Base-by-base conservation (phyloP, 495 filamentous ascomycete genomes). In the Penicillium cataractarum region DNA sequence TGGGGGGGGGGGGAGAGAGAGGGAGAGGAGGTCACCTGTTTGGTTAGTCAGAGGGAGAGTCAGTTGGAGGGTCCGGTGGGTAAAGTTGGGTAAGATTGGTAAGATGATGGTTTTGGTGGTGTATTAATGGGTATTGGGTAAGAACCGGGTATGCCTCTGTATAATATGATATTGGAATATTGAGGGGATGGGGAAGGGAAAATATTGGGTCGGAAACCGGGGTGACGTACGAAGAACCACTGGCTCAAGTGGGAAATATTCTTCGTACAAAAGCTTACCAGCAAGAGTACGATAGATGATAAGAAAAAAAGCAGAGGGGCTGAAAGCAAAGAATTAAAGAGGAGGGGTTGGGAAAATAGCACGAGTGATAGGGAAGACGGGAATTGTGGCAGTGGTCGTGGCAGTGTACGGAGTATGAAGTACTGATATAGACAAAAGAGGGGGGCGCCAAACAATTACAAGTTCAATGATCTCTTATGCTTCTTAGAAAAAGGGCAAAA, bases 191-290 rank as follows among this genome's bases (percentile, higher is more conserved):
- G 22, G 7, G 7, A 55, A 6, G 27, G 13, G 19, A 2, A 21
- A n/a, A 44, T 31, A 21, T 31, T 42, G 24, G 54, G 37, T 26
- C 24, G 29, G 57, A 57, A 53, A 26, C 22, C 42, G 42, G 33
- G 33, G 46, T 65, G 63, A 65, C 63, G 60, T 46, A 62, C 21
- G 60, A 44, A 7, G 52, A 49, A 35, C 39, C 19, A 39, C n/a
- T 21, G 44, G 52, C 39, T 39, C 29, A 15, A 44, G 55, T 29
- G 39, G 39, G 33, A 39, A 22, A 6, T 29, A 6, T 35, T 21
- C n/a, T 17, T 24, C 15, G 33, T 53, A 17, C 3, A 33, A 50
- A 31, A n/a, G n/a, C n/a, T n/a, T n/a, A n/a, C n/a, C n/a, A n/a
- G n/a, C n/a, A n/a, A n/a, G n/a, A n/a, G n/a, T n/a, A n/a, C n/a